Base-by-base conservation (phyloP, 345 rosid genomes). In the Noccaea bulbosa region DNA sequence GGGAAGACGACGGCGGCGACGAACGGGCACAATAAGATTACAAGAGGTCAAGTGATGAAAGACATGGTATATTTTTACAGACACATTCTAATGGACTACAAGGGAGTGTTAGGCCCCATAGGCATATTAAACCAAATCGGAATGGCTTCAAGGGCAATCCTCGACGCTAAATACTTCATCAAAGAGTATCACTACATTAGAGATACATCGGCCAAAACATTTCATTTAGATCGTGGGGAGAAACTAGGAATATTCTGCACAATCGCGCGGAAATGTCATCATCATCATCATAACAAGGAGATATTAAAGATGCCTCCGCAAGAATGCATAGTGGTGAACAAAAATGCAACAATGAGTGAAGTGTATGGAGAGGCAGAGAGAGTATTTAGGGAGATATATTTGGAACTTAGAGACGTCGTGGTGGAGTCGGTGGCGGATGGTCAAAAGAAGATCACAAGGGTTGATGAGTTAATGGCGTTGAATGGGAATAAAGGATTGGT, bases 111-210 rank as follows among this genome's bases (percentile, higher is more conserved):
- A 14, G 33, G 65, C 14, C 62, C 69, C 56, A 67, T 70, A 6
- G 82, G 87, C 15, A 47, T 83, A 54, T 71, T 83, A 5, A 69
- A 73, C 38, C 87, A 88, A 71, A 71, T 88, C 15, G 77, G 83
- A 37, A 69, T 86, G 43, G 91, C 88, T 43, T 70, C 87, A 38
- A 81, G 96, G 58, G 75, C 83, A 14, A 83, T 94, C 69, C 92
- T 89, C 10, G 97, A 94, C 70, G 59, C 95, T 7, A 94, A 87
- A 67, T 77, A 81, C 75, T 69, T 91, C 20, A 72, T 80, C 63
- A 94, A 94, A 80, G 93, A 91, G 68, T 91, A 85, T 61, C 20
- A 15, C 4, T 78, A 64, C 43, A 81, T 70, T 0, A 35, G 75
- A 40, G 47, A 59, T 41, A 41, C 75, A 5, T 71, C 70, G 0